Evolutionary conservation across 345 rosid species (phyloP), one percentile per base, ranked within the genome.

Genomic region (Lenwebbia sp.): DNA sequence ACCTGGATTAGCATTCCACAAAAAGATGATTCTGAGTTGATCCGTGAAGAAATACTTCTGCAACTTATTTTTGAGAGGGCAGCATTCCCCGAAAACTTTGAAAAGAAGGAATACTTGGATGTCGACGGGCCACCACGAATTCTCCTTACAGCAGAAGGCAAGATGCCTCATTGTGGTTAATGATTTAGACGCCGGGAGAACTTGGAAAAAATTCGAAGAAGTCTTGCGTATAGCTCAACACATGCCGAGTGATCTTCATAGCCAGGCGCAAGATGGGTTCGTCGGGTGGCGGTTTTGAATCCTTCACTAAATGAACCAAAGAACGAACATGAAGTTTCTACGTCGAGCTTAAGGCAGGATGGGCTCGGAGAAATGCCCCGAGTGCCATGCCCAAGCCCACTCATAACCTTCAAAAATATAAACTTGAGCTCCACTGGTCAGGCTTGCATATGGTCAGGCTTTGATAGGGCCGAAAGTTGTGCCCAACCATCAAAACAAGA

Each of bases 101-200:
- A 88, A 13, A 81, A 41, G 54, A 78, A 70, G 41, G 58, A 78
- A 78, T 26, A 3, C 47, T 50, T 26, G 26, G 76, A 81, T 89
- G 56, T 85, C 51, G 15, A 49, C 2, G 4, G n/a, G 41, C 70
- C 85, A 84, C 21, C 83, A 87, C 14, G 85, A 87, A 37, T 23
- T 25, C n/a, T 83, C 86, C 60, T 76, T 91, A 6, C 47, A 17
- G 30, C 25, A 60, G 30, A 86, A 85, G 13, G 28, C 13, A 10
- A 87, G 91, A 78, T 91, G 88, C 54, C 49, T 89, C 21, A 55
- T 90, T 54, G 87, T 90, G 70, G 44, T 90, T 21, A 89, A 90
- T 33, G 88, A 89, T 87, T 83, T 91, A 28, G 82, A 87, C 30
- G 86, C 56, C 10, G 86, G 86, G 91, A 33, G 76, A 82, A 84